These are phyloP conservation scores for Spergularia bocconei DNA, from an alignment of 148 eudicot species.

Conservation along the genomic window DNA sequence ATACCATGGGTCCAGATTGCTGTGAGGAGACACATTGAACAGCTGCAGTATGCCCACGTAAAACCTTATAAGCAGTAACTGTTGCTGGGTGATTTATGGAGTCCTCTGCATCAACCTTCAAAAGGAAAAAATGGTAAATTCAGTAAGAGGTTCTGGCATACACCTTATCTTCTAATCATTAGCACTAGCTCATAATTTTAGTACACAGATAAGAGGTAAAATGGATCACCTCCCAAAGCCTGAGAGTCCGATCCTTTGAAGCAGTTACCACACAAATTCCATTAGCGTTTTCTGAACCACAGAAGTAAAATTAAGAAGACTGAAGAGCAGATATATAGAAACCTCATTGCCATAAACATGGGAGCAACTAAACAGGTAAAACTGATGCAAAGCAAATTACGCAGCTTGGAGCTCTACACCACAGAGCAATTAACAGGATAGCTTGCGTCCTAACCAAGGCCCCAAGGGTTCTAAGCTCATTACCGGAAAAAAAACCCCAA, in stretches of 20 bases:
- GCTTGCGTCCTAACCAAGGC: too few relatives aligned
- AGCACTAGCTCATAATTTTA: neutral
- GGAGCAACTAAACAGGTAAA: neutral
- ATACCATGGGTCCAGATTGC: constrained; percentile 79
- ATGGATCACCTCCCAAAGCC: constrained; percentile 77
- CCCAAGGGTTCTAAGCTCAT: too few relatives aligned
- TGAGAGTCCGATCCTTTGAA: constrained; percentile 82
- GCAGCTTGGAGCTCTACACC: neutral
- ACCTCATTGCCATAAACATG: neutral
- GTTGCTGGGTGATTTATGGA: constrained; percentile 39
- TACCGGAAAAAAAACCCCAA: too few relatives aligned
- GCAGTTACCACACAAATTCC: constrained; percentile 60
- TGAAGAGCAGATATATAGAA: neutral
- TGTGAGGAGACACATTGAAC: constrained; percentile 73
- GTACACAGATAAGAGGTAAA: constrained; percentile 7
- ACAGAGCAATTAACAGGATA: neutral
- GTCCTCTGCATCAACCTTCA: constrained; percentile 54
- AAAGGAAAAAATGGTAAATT: constrained; percentile 3
- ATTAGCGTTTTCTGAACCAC: constrained; percentile 39
- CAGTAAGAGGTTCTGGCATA: neutral
- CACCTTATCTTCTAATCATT: neutral
- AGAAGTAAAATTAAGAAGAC: constrained; percentile 5
- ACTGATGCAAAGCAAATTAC: neutral
- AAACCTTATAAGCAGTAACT: constrained; percentile 59
- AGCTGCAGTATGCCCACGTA: constrained; percentile 77